Evolutionary conservation across 768 basidiomycete species (phyloP).

Genomic region (Lactarius trivialis): DNA sequence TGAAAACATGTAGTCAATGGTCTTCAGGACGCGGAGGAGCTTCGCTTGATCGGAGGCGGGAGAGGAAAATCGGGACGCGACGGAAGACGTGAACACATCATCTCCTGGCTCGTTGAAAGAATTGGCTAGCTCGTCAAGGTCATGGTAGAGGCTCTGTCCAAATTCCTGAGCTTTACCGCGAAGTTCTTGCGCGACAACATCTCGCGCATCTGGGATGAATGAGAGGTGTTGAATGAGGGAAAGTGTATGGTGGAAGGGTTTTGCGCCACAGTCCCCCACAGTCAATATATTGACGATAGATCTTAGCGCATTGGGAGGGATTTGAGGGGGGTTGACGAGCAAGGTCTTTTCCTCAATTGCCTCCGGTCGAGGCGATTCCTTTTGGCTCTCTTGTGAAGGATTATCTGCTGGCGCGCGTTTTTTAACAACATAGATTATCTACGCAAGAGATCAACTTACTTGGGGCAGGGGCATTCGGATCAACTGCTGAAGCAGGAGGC

Average conservation of each 20-base stretch:
- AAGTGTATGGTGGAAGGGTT: conserved; percentile 93
- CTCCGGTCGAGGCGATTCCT: conserved; percentile 7
- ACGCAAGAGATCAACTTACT: conserved; percentile 2
- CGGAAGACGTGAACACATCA: conserved; percentile 54
- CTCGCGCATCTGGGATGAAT: conserved; percentile 79
- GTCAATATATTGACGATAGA: conserved; percentile 96
- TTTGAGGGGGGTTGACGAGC: conserved; percentile 69
- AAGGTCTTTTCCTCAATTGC: conserved; percentile 40
- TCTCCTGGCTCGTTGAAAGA: conserved; percentile 52
- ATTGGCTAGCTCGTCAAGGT: conserved; percentile 68
- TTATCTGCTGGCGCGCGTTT: conserved; percentile 19
- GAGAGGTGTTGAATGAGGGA: conserved; percentile 90
- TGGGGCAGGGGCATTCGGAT: conserved; percentile 4
- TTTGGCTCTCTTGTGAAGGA: conserved; percentile 26
- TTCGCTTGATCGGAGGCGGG: conserved; percentile 96
- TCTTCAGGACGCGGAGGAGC: conserved; percentile 89
- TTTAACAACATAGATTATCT: background rate
- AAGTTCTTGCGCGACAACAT: conserved; percentile 85
- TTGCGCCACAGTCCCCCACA: conserved; percentile 91
- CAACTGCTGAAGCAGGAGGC: conserved; percentile 5
- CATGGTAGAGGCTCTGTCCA: conserved; percentile 63
- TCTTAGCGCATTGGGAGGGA: conserved; percentile 78
- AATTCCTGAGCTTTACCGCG: conserved; percentile 82
- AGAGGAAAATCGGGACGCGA: conserved; percentile 87
- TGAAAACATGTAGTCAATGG: conserved; percentile 94